phyloP scores from a whole-genome alignment of 768 basidiomycete genomes.

The Lactarius trivialis region DNA sequence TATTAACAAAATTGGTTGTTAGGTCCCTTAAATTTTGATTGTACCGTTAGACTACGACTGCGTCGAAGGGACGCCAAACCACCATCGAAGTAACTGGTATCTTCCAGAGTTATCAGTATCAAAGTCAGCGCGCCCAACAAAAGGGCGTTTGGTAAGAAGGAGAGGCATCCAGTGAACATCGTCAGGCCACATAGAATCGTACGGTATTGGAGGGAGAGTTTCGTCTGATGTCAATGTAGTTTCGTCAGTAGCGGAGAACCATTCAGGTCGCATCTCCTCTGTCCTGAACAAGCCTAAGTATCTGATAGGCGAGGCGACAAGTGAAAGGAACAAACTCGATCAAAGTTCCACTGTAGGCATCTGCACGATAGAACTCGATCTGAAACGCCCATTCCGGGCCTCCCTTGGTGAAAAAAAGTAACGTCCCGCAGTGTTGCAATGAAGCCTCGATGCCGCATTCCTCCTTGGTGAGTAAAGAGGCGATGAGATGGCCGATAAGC shows the following conservation, averaged over 20 bases:
- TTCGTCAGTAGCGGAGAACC: slow-evolving; percentile 47
- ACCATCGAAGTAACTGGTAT: slow-evolving; percentile 18
- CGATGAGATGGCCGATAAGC: background rate
- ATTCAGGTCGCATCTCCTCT: slow-evolving; percentile 83
- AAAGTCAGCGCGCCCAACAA: slow-evolving; percentile 47
- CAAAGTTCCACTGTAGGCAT: slow-evolving; percentile 51
- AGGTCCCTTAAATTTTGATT: background rate
- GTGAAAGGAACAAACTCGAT: slow-evolving; percentile 49
- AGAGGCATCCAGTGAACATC: slow-evolving; percentile 67
- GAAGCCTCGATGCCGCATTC: slow-evolving; percentile 71
- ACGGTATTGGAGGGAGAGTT: slow-evolving; percentile 45
- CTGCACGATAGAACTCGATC: slow-evolving; percentile 66
- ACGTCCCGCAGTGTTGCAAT: slow-evolving; percentile 53
- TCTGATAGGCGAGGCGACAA: background rate
- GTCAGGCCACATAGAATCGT: slow-evolving; percentile 53
- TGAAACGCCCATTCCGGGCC: slow-evolving; percentile 52
- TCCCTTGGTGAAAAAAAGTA: slow-evolving; percentile 55
- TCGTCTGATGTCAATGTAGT: background rate
- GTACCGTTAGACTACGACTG: background rate
- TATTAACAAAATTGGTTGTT: background rate
- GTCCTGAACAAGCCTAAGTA: slow-evolving; percentile 39
- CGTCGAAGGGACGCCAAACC: slow-evolving; percentile 20
- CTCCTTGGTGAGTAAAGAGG: slow-evolving; percentile 48
- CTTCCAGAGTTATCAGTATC: slow-evolving; percentile 7
- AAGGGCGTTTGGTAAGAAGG: slow-evolving; percentile 38